These are phyloP conservation scores for Rhodotorula kratochvilovae DNA, from an alignment of 768 basidiomycete genomes.

Conservation along the genomic window DNA sequence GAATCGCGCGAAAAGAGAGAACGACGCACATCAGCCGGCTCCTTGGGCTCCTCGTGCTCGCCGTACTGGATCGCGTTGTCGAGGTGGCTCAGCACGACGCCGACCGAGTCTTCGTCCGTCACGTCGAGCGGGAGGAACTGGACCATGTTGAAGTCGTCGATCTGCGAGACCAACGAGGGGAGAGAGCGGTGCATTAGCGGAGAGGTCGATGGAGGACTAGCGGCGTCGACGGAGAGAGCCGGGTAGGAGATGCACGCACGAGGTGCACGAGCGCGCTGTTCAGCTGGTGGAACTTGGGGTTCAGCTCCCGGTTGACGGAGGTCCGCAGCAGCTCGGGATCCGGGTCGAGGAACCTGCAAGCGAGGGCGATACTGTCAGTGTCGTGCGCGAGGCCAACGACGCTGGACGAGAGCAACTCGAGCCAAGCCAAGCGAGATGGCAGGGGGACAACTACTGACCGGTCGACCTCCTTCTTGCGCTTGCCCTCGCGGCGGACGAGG, in stretches of 20 bases:
- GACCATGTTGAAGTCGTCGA: slow-evolving; percentile 96
- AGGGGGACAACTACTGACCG: slow-evolving; percentile 53
- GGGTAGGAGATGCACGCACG: no score
- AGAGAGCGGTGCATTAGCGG: no score
- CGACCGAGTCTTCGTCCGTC: slow-evolving; percentile 79
- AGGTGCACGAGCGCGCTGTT: slow-evolving; percentile 93
- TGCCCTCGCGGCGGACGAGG: slow-evolving; percentile 57
- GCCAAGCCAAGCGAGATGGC: neutral
- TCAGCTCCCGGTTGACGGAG: slow-evolving; percentile 54
- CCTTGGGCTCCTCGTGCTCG: slow-evolving; percentile 81
- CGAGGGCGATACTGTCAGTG: slow-evolving; percentile 1
- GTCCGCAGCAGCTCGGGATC: slow-evolving; percentile 77
- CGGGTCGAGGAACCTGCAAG: slow-evolving; percentile 78
- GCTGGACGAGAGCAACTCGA: no score
- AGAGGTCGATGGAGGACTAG: neutral
- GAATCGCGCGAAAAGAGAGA: neutral
- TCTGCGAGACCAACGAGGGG: slow-evolving; percentile 55
- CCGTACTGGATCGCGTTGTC: slow-evolving; percentile 85
- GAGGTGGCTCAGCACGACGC: slow-evolving; percentile 85
- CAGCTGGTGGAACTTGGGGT: slow-evolving; percentile 80
- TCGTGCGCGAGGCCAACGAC: no score
- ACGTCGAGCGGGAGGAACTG: slow-evolving; percentile 94
- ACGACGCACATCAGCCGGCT: slow-evolving; percentile 22
- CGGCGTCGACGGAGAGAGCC: neutral
- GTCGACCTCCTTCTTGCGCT: slow-evolving; percentile 70